Evolutionary conservation across 768 basidiomycete species (phyloP).

Genomic region (Phylloporus rhodoxanthus): DNA sequence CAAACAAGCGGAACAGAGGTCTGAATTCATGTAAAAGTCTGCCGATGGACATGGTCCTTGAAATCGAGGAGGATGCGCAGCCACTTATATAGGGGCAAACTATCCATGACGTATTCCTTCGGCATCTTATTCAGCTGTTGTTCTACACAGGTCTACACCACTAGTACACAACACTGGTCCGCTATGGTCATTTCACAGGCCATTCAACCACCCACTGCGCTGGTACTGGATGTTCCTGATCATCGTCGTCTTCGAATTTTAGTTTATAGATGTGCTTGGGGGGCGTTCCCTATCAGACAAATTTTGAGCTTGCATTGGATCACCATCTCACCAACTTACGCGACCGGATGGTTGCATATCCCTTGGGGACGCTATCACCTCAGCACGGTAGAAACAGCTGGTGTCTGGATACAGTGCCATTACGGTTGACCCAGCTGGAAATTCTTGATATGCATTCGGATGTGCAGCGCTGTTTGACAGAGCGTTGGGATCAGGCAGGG

Average conservation of each 20-base stretch:
- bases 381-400: conserved; percentile 85
- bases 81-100: conserved; percentile 9
- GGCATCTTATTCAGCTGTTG: conserved; percentile 6
- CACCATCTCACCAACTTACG: conserved; percentile 27
- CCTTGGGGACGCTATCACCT: conserved; percentile 66
- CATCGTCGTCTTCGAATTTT: conserved; percentile 86
- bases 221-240: conserved; percentile 71
- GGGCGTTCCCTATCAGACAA: conserved; percentile 25
- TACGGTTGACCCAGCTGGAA: conserved; percentile 64
- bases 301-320: conserved; percentile 5
- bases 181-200: conserved; percentile 38
- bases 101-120: conserved; percentile 10
- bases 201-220: conserved; percentile 81
- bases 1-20: conserved; percentile 70
- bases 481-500: conserved; percentile 69
- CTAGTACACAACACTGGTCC: background rate
- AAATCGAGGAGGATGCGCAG: background rate
- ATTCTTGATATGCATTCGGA: conserved; percentile 65
- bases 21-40: conserved; percentile 67
- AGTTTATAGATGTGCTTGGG: conserved; percentile 65
- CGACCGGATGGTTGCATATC: conserved; percentile 35
- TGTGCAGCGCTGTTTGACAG: conserved; percentile 54
- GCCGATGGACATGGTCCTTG: conserved; percentile 53
- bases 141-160: background rate
- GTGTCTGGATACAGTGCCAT: conserved; percentile 90